A percentile compares a stretch with the other conserved stretches of the same genome.
Conservation (phyloP, 805 yeast species). For the Pichia nakasei region DNA sequence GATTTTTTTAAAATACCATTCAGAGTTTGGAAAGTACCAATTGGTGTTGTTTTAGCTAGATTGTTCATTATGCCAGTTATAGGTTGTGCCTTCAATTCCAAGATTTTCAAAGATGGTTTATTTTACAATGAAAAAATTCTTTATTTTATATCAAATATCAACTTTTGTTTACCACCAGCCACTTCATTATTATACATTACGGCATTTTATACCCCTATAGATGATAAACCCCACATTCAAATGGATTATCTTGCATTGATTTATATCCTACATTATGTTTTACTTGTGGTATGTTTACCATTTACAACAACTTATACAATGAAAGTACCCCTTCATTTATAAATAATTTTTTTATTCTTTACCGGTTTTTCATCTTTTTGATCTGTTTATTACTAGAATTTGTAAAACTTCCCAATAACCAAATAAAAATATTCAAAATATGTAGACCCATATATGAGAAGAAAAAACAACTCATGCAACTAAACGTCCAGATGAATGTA, state of each 20-base stretch:
- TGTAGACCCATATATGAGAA: neutral
- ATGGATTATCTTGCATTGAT: slow-evolving; percentile 80
- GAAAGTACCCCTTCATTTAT: slow-evolving; percentile 38
- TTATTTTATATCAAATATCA: slow-evolving; percentile 66
- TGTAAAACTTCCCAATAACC: neutral
- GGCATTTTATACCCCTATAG: slow-evolving; percentile 72
- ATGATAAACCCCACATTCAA: slow-evolving; percentile 42
- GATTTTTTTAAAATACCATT: slow-evolving; percentile 48
- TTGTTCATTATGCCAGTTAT: slow-evolving; percentile 68
- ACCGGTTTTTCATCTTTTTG: slow-evolving; percentile 1
- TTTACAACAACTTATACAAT: slow-evolving; percentile 62
- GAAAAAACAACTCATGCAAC: slow-evolving; percentile 4
- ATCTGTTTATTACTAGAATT: neutral
- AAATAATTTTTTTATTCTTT: too few species aligned
- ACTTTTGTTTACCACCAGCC: slow-evolving; percentile 78
- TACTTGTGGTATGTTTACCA: slow-evolving; percentile 63
- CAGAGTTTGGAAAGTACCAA: slow-evolving; percentile 66
- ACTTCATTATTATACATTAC: slow-evolving; percentile 87
- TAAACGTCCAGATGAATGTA: slow-evolving; percentile 7
- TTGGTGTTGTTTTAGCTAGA: slow-evolving; percentile 47
- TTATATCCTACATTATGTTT: slow-evolving; percentile 63
- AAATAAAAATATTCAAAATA: neutral
- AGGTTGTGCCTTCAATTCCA: slow-evolving; percentile 59
- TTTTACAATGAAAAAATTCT: slow-evolving; percentile 50
- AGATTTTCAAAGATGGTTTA: slow-evolving; percentile 55